These are phyloP conservation scores for Exidia glandulosa DNA, from an alignment of 768 basidiomycete genomes.

Conservation along the genomic window DNA sequence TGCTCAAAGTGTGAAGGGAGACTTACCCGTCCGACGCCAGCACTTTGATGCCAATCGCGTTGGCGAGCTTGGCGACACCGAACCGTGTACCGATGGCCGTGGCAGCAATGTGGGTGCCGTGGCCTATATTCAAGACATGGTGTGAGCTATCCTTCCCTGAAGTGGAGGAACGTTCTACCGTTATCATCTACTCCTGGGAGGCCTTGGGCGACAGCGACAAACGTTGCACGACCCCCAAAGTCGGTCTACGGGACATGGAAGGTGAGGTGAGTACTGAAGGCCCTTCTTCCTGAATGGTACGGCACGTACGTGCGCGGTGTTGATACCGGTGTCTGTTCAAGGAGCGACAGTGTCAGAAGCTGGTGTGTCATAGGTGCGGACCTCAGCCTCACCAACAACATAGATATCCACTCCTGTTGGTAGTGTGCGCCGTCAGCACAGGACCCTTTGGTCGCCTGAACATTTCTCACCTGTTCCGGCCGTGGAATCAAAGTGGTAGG, in stretches of 20 bases:
- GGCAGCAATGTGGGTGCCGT: conserved; percentile 27
- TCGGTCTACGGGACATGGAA: conserved; percentile 14
- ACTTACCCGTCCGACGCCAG: conserved; percentile 15
- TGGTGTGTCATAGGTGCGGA: too few relatives aligned
- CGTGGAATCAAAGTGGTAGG: conserved; percentile 9
- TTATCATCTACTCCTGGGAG: background rate
- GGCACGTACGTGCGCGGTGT: conserved; percentile 11
- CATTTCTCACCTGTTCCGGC: background rate
- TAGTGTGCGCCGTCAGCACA: too few relatives aligned
- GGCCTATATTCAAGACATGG: conserved; percentile 17
- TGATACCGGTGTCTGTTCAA: conserved; percentile 4
- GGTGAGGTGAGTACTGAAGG: background rate
- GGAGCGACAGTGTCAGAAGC: background rate
- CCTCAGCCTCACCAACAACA: conserved; percentile 22
- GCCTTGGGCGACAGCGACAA: conserved; percentile 28
- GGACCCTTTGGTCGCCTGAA: too few relatives aligned
- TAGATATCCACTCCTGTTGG: conserved; percentile 28
- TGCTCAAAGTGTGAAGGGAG: background rate
- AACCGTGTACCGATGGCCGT: conserved; percentile 18
- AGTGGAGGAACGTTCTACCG: background rate
- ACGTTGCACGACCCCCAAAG: conserved; percentile 33
- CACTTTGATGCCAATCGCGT: conserved; percentile 7
- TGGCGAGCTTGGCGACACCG: conserved; percentile 5
- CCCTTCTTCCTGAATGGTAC: too few relatives aligned
- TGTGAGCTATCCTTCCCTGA: background rate